Conservation (phyloP, 2,329 filamentous ascomycete species). For the Sporothrix globosa region DNA sequence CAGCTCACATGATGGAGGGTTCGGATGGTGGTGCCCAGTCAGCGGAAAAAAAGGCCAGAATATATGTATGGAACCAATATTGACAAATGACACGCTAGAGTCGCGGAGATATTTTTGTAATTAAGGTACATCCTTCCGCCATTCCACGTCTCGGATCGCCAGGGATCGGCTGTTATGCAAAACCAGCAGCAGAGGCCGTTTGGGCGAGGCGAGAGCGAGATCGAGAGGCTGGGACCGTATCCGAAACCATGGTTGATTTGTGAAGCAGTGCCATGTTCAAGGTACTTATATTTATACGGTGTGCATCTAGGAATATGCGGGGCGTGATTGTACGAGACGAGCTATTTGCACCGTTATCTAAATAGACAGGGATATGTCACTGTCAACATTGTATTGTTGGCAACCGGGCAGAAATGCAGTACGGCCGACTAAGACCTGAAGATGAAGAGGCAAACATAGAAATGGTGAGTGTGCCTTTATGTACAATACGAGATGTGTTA, state of each 20-base stretch:
- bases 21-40: conserved; percentile 1
- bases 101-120: background rate
- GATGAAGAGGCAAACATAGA: background rate
- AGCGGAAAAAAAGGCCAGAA: background rate
- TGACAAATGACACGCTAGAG: background rate
- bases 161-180: conserved; percentile 23
- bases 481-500: conserved; percentile 1
- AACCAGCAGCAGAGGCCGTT: background rate
- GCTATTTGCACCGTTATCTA: background rate
- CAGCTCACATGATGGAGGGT: background rate
- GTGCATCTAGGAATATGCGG: background rate
- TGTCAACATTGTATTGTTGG: background rate
- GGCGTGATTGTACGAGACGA: background rate
- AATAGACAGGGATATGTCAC: conserved; percentile 1
- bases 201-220: background rate
- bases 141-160: conserved; percentile 30
- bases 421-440: background rate
- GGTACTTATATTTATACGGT: background rate
- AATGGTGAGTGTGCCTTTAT: too few species aligned
- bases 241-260: conserved; percentile 7
- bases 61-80: background rate
- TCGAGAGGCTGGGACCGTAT: background rate
- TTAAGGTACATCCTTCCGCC: conserved; percentile 8
- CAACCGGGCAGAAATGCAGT: background rate
- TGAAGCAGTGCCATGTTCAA: background rate